Percentiles rank a stretch among this genome's conserved stretches.
Evolutionary conservation across 495 filamentous ascomycete genomes (phyloP).

Genomic region (Penicillium mononematosum): DNA sequence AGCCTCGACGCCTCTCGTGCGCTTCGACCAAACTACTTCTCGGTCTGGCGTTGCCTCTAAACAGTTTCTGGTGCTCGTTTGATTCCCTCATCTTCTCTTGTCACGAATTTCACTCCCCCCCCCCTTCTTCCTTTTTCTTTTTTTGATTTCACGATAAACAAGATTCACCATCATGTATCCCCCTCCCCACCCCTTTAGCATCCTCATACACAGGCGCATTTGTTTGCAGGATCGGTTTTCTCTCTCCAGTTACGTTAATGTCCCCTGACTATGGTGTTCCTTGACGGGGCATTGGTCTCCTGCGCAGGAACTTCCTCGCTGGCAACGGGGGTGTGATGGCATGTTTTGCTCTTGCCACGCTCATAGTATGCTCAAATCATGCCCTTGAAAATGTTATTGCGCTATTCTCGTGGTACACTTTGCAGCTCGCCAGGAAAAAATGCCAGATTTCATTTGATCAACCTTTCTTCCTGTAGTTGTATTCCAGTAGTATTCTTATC

Average conservation of each 20-base stretch:
- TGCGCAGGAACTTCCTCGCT: conserved; percentile 14
- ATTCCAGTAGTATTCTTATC: background rate
- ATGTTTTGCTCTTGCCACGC: conserved; percentile 9
- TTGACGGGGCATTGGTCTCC: conserved; percentile 14
- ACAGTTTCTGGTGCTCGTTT: conserved; percentile 12
- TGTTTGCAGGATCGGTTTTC: conserved; percentile 39
- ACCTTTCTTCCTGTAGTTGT: conserved; percentile 3
- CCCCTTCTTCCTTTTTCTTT: conserved; percentile 28
- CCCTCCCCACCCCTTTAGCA: conserved; percentile 36
- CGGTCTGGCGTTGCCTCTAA: conserved; percentile 5
- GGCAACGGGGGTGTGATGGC: conserved; percentile 17
- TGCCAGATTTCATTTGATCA: conserved; percentile 10
- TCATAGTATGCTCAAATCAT: conserved; percentile 8
- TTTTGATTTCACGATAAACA: conserved; percentile 50
- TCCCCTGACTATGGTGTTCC: conserved; percentile 18
- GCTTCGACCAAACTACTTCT: conserved; percentile 7
- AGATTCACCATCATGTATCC: conserved; percentile 63
- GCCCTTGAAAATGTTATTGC: conserved; percentile 19
- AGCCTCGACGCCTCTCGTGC: conserved; percentile 3
- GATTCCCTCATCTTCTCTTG: conserved; percentile 17
- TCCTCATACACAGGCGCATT: conserved; percentile 50
- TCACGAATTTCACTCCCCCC: conserved; percentile 24
- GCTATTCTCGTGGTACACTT: conserved; percentile 20
- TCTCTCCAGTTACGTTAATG: conserved; percentile 32
- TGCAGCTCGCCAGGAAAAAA: conserved; percentile 26